Base-by-base conservation (phyloP, 2,329 filamentous ascomycete species). In the Fusarium guadeloupense region DNA sequence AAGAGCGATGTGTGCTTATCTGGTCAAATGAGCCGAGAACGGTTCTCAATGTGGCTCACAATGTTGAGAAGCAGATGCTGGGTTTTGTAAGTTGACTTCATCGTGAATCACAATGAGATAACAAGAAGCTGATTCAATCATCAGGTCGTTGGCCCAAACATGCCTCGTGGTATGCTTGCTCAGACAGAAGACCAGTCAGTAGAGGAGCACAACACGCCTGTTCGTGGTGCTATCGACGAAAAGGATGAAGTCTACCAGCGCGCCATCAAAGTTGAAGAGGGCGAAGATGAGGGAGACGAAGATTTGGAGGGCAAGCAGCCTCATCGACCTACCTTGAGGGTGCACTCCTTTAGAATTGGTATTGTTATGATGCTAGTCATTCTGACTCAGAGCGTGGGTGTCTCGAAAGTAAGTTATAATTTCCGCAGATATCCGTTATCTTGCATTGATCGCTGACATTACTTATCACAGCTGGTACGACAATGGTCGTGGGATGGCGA, bases 301-400 rank as follows among this genome's bases (percentile, higher is more conserved):
- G 68, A 70, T 12, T 28, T 70, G 1, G 68, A 70, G 39, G 56
- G 58, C 6, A 64, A 42, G 10, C 52, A 53, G 20, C 68, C 54
- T 19, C 55, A 53, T 19, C 58, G 68, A 5, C 68, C 68, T 14
- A 53, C 52, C 14, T 43, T 70, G n/a, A 34, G 50, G 9, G 41
- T 70, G 9, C 68, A 70, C 34, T 69, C 68, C 2, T 37, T 70
- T 31, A 28, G 67, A 44, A 66, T 70, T 6, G 67, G 68, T 6
- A 51, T 70, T 14, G 68, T 69, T 2, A 69, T 70, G 26, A 60
- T 69, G n/a, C 20, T 70, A 43, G 66, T 70, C 1, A 62, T 70
- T 12, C 17, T 70, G 4, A 70, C 68, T 0, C 68, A 70, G 41
- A 59, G 59, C 33, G 35, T 70, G n/a, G 68, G 68, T 50, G 51